Evolutionary conservation across 192 early-diverging fungal genomes (phyloP).

Genomic region (Jimgerdemannia lactiflua): DNA sequence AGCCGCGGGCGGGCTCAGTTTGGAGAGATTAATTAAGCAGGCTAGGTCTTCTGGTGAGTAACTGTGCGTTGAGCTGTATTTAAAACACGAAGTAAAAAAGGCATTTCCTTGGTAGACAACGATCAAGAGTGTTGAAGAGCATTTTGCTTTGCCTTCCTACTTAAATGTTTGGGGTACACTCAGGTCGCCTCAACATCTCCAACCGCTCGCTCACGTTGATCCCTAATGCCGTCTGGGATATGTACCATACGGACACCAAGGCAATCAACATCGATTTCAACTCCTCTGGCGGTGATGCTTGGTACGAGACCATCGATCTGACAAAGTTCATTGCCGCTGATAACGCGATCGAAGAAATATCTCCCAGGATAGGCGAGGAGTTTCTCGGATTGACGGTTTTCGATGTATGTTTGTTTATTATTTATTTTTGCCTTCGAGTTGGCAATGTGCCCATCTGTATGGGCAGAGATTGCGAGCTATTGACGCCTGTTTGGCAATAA

Average conservation of each 20-base stretch:
- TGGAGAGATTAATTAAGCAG: slow-evolving; percentile 18
- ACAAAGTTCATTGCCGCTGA: slow-evolving; percentile 48
- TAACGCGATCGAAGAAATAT: slow-evolving; percentile 43
- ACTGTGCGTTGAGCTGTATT: not conserved
- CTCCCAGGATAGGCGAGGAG: slow-evolving; percentile 43
- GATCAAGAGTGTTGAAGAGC: not conserved
- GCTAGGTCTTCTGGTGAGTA: slow-evolving; percentile 16
- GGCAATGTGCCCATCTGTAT: too few relatives aligned
- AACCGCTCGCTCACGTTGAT: slow-evolving; percentile 43
- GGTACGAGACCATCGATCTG: slow-evolving; percentile 53
- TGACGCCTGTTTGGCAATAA: too few relatives aligned
- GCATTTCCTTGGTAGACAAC: not conserved
- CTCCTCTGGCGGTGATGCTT: slow-evolving; percentile 30
- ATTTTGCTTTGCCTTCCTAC: not conserved
- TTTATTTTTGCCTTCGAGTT: too few relatives aligned
- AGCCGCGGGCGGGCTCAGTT: slow-evolving; percentile 4
- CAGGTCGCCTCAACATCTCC: slow-evolving; percentile 44
- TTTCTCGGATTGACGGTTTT: slow-evolving; percentile 41
- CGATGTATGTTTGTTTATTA: slow-evolving; percentile 37
- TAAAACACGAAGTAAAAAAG: not conserved
- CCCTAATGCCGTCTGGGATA: slow-evolving; percentile 50
- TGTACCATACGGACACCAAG: slow-evolving; percentile 55
- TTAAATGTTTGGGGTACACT: not conserved
- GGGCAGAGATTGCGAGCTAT: too few relatives aligned
- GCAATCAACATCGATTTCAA: slow-evolving; percentile 45